A percentile compares a stretch with the other conserved stretches of the same genome.
phyloP scores from a whole-genome alignment of 1,284 basidiomycete species.

The Ustilago esculenta region DNA sequence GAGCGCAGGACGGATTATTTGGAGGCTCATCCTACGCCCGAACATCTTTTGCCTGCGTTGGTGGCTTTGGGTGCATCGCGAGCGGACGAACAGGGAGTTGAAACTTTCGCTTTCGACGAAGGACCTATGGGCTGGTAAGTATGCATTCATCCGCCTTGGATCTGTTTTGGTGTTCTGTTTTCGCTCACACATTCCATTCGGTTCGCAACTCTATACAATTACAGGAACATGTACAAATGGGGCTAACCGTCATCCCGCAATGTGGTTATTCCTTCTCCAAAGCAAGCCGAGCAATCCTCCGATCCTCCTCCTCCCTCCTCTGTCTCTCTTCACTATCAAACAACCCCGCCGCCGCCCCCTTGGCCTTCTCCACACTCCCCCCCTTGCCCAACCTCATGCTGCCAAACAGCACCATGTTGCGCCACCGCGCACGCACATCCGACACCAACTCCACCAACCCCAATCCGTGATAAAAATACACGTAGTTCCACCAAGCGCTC shows the following conservation, averaged over 20 bases:
- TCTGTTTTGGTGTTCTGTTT: not conserved
- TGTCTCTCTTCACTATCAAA: constrained; percentile 43
- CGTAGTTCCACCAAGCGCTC: constrained; percentile 52
- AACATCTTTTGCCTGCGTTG: constrained; percentile 50
- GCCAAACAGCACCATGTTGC: constrained; percentile 43
- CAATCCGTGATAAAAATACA: constrained; percentile 63
- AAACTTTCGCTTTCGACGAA: constrained; percentile 33
- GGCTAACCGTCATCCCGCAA: too few species aligned
- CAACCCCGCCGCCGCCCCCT: constrained; percentile 46
- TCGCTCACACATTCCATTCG: not conserved
- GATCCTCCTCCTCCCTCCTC: constrained; percentile 42
- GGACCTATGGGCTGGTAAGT: constrained; percentile 51
- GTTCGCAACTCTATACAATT: constrained; percentile 18
- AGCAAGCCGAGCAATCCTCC: constrained; percentile 31
- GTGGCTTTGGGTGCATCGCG: constrained; percentile 41
- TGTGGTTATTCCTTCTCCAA: constrained; percentile 3
- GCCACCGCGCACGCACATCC: constrained; percentile 50
- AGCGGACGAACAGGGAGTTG: constrained; percentile 35
- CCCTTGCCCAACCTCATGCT: constrained; percentile 31
- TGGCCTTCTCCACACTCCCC: constrained; percentile 43
- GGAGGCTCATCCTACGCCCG: constrained; percentile 41
- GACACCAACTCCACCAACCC: constrained; percentile 58
- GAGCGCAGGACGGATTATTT: constrained; percentile 28
- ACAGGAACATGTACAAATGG: constrained; percentile 60
- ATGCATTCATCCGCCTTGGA: not conserved